Percentiles rank a stretch among this genome's conserved stretches.
phyloP scores from a whole-genome alignment of 2,329 filamentous ascomycete genomes.

The Aureobasidium sp. region DNA sequence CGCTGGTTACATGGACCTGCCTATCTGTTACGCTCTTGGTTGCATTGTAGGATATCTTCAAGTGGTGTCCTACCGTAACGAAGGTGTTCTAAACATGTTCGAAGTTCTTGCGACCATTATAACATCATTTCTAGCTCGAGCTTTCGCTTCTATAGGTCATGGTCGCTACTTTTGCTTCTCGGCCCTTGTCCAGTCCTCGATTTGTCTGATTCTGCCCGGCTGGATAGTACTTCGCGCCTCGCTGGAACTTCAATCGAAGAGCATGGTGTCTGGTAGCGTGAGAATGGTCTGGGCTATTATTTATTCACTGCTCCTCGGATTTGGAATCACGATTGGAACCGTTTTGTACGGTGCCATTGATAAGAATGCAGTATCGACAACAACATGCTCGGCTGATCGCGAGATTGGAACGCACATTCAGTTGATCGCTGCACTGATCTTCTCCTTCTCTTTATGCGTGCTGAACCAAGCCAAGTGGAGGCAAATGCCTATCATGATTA shows the following conservation, averaged over 20 bases:
- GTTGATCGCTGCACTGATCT: constrained; percentile 67
- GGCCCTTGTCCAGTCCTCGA: constrained; percentile 43
- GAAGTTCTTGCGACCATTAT: constrained; percentile 43
- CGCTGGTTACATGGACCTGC: constrained; percentile 69
- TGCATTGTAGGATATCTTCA: constrained; percentile 68
- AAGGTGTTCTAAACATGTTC: constrained; percentile 54
- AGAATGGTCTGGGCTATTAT: constrained; percentile 49
- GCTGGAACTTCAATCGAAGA: constrained; percentile 42
- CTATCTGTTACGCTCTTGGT: constrained; percentile 68
- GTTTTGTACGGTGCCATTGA: constrained; percentile 44
- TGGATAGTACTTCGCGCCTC: constrained; percentile 46
- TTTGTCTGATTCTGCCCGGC: constrained; percentile 44
- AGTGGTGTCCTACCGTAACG: constrained; percentile 64
- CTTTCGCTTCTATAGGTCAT: constrained; percentile 41
- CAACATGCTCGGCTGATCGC: constrained; percentile 32
- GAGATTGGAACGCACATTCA: constrained; percentile 47
- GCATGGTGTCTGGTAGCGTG: constrained; percentile 44
- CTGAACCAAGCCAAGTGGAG: constrained; percentile 78
- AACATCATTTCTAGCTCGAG: constrained; percentile 43
- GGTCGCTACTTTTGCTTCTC: constrained; percentile 44
- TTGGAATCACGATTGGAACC: constrained; percentile 44
- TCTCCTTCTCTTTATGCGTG: constrained; percentile 66
- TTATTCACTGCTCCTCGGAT: constrained; percentile 46
- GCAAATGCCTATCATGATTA: constrained; percentile 67
- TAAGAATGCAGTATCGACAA: constrained; percentile 38